These are phyloP conservation scores for Bathelium albidoporum DNA, from an alignment of 495 filamentous ascomycete genomes.

Conservation along the genomic window DNA sequence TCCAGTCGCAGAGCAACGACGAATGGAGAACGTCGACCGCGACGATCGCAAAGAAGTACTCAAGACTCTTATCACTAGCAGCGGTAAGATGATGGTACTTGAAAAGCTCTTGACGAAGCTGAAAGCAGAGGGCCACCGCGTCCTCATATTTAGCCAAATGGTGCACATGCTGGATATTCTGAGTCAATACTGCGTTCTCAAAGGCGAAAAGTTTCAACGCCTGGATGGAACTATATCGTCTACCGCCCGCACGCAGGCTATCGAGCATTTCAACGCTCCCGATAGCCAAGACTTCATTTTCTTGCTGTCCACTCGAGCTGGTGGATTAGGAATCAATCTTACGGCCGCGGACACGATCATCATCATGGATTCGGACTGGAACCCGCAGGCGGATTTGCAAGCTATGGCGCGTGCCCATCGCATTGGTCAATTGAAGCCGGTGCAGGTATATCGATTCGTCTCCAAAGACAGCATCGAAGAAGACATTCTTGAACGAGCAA, in stretches of 20 bases:
- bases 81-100: constrained; percentile 98
- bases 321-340: constrained; percentile 93
- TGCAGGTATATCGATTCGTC: constrained; percentile 89
- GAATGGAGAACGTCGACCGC: constrained; percentile 61
- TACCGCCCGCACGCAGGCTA: constrained; percentile 72
- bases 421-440: constrained; percentile 91
- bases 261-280: constrained; percentile 95
- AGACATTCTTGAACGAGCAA: constrained; percentile 87
- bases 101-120: constrained; percentile 87
- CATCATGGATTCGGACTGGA: constrained; percentile 98
- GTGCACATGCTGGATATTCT: constrained; percentile 97
- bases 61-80: constrained; percentile 84
- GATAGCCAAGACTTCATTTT: constrained; percentile 94
- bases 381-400: constrained; percentile 94
- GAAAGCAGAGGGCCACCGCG: constrained; percentile 82
- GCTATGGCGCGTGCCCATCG: constrained; percentile 97
- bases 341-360: constrained; percentile 99
- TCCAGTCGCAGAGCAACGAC: constrained; percentile 77
- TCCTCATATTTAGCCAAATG: constrained; percentile 99
- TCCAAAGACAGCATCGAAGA: constrained; percentile 98
- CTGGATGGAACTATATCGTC: constrained; percentile 92
- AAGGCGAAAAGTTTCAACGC: constrained; percentile 84
- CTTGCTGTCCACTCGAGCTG: constrained; percentile 86
- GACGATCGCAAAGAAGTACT: constrained; percentile 66
- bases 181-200: constrained; percentile 79